phyloP scores from a whole-genome alignment of 345 rosid species.

The Kandelia obovata region DNA sequence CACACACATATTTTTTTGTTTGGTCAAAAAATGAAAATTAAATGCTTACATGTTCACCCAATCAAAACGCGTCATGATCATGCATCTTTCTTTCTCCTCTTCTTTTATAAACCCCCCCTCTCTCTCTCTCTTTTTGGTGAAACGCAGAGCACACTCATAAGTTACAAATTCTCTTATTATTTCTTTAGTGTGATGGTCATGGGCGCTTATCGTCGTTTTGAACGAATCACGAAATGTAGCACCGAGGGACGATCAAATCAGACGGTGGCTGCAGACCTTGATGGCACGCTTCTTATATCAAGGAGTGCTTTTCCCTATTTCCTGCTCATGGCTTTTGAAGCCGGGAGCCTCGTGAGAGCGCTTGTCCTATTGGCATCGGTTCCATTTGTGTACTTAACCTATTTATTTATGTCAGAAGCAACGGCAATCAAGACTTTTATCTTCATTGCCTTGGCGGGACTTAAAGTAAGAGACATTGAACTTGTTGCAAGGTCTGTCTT shows the following conservation, averaged over 20 bases:
- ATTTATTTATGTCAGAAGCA: constrained; percentile 61
- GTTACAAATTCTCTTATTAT: not conserved
- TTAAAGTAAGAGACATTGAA: constrained; percentile 67
- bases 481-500: constrained; percentile 74
- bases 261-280: constrained; percentile 73
- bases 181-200: constrained; percentile 24
- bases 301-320: constrained; percentile 79
- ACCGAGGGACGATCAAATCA: constrained; percentile 62
- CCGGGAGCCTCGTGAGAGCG: constrained; percentile 71
- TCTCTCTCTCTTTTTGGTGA: constrained; percentile 9
- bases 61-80: constrained; percentile 25
- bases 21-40: not conserved
- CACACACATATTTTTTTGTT: not conserved
- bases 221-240: constrained; percentile 47
- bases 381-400: constrained; percentile 67
- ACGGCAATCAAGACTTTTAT: constrained; percentile 58
- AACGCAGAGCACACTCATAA: not conserved
- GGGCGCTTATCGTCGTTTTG: constrained; percentile 56
- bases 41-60: constrained; percentile 8
- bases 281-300: constrained; percentile 80
- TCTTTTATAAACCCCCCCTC: constrained; percentile 26
- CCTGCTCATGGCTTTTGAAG: constrained; percentile 84
- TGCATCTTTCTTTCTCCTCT: constrained; percentile 18
- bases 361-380: constrained; percentile 54
- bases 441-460: constrained; percentile 65